phyloP scores from a whole-genome alignment of 2,329 filamentous ascomycete genomes.

The Beauveria medogensis region DNA sequence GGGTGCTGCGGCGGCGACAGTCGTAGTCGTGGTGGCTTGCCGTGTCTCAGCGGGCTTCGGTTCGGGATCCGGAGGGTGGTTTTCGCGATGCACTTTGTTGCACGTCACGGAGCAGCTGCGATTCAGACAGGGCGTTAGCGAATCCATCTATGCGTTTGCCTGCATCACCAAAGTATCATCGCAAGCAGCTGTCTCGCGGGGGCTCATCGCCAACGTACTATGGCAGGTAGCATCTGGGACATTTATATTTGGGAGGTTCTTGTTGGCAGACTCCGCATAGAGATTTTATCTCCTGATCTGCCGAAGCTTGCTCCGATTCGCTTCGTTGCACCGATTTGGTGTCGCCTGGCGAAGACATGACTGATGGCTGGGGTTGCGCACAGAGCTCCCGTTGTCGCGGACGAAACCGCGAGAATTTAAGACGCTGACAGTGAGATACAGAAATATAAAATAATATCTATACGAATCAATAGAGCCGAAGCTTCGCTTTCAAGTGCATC shows the following conservation, averaged over 20 bases:
- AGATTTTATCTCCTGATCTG: neutral
- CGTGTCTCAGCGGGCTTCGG: slow-evolving; percentile 16
- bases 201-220: slow-evolving; percentile 39
- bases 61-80: slow-evolving; percentile 35
- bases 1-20: neutral
- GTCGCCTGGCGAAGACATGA: neutral
- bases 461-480: no score
- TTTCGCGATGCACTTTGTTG: slow-evolving; percentile 43
- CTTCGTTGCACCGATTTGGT: neutral
- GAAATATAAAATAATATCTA: no score
- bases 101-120: slow-evolving; percentile 52
- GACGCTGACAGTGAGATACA: neutral
- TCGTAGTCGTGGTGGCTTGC: slow-evolving; percentile 7
- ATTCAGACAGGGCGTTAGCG: slow-evolving; percentile 10
- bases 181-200: no score
- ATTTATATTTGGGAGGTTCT: slow-evolving; percentile 53
- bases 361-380: neutral
- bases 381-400: no score
- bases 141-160: neutral
- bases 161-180: no score
- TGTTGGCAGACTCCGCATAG: slow-evolving; percentile 45
- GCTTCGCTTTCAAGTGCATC: no score
- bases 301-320: neutral
- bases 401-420: neutral
- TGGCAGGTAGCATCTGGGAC: slow-evolving; percentile 46